Percentiles rank a stretch among this genome's conserved stretches.
Conservation (phyloP, 257 asterid genomes). For the Solanum pinnatisectum region DNA sequence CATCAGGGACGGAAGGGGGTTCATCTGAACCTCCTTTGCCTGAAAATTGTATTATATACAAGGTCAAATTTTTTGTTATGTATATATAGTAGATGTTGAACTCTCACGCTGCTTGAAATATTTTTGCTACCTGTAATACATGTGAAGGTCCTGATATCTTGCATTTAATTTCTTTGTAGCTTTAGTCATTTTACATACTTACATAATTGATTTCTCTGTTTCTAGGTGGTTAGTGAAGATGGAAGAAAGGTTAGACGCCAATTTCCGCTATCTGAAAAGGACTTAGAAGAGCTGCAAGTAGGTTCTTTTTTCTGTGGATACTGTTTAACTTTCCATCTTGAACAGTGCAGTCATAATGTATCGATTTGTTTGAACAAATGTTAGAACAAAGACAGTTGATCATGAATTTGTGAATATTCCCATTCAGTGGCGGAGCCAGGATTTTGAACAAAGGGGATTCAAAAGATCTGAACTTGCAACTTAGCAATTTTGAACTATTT, state of each 20-base stretch:
- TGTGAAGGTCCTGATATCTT: not conserved
- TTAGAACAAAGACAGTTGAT: not conserved
- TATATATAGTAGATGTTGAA: not conserved
- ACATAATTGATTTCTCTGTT: not conserved
- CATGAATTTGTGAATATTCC: not conserved
- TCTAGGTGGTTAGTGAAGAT: slow-evolving; percentile 76
- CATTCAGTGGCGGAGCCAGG: not conserved
- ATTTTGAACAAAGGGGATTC: not conserved
- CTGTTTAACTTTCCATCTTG: not conserved
- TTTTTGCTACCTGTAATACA: not conserved
- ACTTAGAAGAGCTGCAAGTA: slow-evolving; percentile 88
- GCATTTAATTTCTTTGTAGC: not conserved
- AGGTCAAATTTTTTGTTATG: not conserved
- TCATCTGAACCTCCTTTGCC: not conserved
- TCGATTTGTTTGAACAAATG: not conserved
- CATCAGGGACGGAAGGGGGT: not conserved
- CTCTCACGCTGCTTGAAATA: not conserved
- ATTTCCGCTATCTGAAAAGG: slow-evolving; percentile 51
- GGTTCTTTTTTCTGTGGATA: not conserved
- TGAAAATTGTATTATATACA: not conserved
- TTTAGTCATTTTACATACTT: not conserved
- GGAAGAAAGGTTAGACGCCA: slow-evolving; percentile 71
- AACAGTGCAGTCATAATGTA: not conserved
- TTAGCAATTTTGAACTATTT: not conserved
- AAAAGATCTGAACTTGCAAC: not conserved